Base-by-base conservation (phyloP, 805 yeast genomes). In the Starmerella stellata region DNA sequence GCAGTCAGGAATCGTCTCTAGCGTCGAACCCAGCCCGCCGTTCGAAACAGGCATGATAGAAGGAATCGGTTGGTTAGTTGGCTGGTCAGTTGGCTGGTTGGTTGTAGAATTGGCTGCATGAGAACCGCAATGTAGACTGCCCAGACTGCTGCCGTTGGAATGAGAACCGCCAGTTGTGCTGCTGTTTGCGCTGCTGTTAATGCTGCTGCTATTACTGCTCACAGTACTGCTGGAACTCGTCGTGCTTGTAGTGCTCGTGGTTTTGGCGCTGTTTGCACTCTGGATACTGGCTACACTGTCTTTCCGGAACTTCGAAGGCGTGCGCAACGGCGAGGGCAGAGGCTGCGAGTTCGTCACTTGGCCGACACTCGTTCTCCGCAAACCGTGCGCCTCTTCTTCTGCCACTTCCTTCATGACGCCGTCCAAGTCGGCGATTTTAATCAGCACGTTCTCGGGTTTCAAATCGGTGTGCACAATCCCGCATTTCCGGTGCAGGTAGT, bases 391-490 rank as follows among this genome's bases (percentile, higher is more conserved):
- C 58, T 61, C 37, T 60, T 66, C 21, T 41, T 68, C 73, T 36
- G 61, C 65, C 49, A 75, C 76, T 54, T 76, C 81, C 1, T 75
- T 63, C 21, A 80, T 79, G 40, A 81, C 74, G 39, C 69, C 74
- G 49, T 78, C 92, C 16, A 80, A 87, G 50, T 81, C 90, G 16
- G 81, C 83, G 41, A 81, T 77, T 52, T 76, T 83, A 52, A 79
- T 75, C 36, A 79, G 58, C 2, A 79, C 78, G 55, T 77, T 77
- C 51, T 75, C 83, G 1, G 82, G 82, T 52, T 75, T 75, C 40
- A 75, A 55, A 50, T 75, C 83, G 4, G 83, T 75, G 55, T 75
- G 83, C 38, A 77, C 71, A 15, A 77, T 73, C 16, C 85, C 85
- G 50, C 79, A 73, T 43, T 67, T 72, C 39, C 81, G 65, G 54